phyloP scores from a whole-genome alignment of 495 filamentous ascomycete species.

The Penicillium chermesinum region DNA sequence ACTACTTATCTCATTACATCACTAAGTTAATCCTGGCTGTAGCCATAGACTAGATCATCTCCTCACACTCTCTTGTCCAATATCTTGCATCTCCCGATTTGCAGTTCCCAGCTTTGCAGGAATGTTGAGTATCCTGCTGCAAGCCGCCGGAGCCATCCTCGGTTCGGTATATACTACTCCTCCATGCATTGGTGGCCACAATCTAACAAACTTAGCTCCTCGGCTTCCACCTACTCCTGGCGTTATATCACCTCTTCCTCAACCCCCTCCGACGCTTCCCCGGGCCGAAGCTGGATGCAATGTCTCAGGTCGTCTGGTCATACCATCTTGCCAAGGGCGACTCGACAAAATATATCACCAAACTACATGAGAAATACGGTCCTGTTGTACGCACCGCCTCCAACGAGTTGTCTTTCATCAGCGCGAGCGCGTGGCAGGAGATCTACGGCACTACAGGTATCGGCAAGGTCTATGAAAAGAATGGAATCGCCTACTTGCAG shows the following conservation, averaged over 20 bases:
- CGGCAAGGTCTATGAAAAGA: background rate
- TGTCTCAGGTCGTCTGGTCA: background rate
- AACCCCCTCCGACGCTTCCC: slow-evolving; percentile 11
- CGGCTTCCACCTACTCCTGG: no score
- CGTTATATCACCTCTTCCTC: slow-evolving; percentile 7
- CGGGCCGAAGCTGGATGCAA: slow-evolving; percentile 1
- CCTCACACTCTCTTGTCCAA: no score
- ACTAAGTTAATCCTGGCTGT: no score
- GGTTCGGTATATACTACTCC: no score
- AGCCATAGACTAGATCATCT: no score
- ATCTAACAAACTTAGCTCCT: no score
- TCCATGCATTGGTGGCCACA: no score
- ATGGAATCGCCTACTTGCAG: background rate
- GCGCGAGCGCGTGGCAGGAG: background rate
- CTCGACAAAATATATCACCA: background rate
- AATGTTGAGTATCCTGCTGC: no score
- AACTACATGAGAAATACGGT: background rate
- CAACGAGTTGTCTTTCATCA: background rate
- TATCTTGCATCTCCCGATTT: no score
- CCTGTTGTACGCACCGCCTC: background rate
- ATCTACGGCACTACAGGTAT: background rate
- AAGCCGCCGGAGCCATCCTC: no score
- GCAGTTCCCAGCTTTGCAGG: no score
- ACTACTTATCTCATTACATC: no score
- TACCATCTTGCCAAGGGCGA: background rate